Evolutionary conservation across 257 asterid genomes (phyloP), one percentile per base, ranked within the genome.

Genomic region (Cruciata laevipes): DNA sequence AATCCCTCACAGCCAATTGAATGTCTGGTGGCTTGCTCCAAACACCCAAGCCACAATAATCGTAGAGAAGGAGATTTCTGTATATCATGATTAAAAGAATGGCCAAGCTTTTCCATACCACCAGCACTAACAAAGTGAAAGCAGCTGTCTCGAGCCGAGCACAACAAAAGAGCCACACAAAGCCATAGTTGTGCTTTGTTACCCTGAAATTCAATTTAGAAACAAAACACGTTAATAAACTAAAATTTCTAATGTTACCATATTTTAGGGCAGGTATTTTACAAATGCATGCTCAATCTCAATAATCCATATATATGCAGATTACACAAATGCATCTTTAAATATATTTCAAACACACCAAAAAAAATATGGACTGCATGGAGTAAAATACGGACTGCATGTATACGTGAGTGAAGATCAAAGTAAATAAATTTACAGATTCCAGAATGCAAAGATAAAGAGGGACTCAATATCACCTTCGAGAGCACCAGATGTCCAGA

Each of bases 1-100:
- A 91, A 91, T 76, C 94, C 98, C 86, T 91, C 98, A 80, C 96
- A 89, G 37, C 98, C 98, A 75, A 89, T 76, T 67, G 96, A 89
- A 82, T 82, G 87, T 68, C 82, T 83, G 62, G 98, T 91, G 30
- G 91, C 96, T 80, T 80, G 91, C 85, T 91, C 98, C 69, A 91
- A 76, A 70, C 85, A 91, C 80, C 82, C 85, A 71, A 83, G 91
- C 60, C 70, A 73, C 81, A 85, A 69, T 53, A 85, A 74, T 63
- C 74, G 79, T 66, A 86, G 83, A 71, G 92, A 73, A 37, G 74
- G 75, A 27, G 95, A 86, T 47, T 82, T 81, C 70, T 47, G 84
- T 74, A 65, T 68, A 63, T 73, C 71, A 72, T 69, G 76, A 68
- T 79, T 64, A 69, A 93, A 82, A 71, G 79, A 77, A 77, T 82